Evolutionary conservation across 352 stramenopile species (phyloP).

Genomic region (Hyaloperonospora brassicae): DNA sequence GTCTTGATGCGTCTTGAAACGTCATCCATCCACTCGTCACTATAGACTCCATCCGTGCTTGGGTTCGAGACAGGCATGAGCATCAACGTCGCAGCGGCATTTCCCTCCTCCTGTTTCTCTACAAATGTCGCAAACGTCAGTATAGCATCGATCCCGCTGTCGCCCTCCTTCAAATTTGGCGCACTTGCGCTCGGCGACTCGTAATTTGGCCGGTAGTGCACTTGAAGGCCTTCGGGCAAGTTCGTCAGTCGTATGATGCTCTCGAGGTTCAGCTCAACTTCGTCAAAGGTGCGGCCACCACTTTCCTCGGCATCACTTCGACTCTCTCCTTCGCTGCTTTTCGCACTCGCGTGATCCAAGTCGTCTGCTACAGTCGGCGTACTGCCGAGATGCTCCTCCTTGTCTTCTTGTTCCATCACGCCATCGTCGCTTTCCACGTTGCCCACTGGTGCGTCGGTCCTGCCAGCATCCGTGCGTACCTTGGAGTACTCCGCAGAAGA

Average conservation of each 20-base stretch:
- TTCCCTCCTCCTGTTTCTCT: constrained; percentile 34
- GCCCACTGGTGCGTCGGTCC: constrained; percentile 2
- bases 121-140: constrained; percentile 68
- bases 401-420: constrained; percentile 7
- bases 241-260: constrained; percentile 81
- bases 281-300: constrained; percentile 38
- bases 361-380: constrained; percentile 13
- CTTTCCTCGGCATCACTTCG: constrained; percentile 38
- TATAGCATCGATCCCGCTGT: constrained; percentile 43
- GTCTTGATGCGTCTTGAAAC: constrained; percentile 51
- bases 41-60: constrained; percentile 11
- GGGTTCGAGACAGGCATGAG: constrained; percentile 44
- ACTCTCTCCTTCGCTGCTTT: constrained; percentile 35
- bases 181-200: constrained; percentile 31
- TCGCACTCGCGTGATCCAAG: constrained; percentile 16
- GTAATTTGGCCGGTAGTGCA: constrained; percentile 76
- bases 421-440: constrained; percentile 9
- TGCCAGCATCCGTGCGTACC: constrained; percentile 6
- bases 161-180: constrained; percentile 20
- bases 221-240: constrained; percentile 66
- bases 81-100: constrained; percentile 41
- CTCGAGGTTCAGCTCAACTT: constrained; percentile 67
- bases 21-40: constrained; percentile 41
- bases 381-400: constrained; percentile 17
- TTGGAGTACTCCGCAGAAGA: constrained; percentile 35